phyloP scores from a whole-genome alignment of 805 yeast species.

The Candida odintsovae region DNA sequence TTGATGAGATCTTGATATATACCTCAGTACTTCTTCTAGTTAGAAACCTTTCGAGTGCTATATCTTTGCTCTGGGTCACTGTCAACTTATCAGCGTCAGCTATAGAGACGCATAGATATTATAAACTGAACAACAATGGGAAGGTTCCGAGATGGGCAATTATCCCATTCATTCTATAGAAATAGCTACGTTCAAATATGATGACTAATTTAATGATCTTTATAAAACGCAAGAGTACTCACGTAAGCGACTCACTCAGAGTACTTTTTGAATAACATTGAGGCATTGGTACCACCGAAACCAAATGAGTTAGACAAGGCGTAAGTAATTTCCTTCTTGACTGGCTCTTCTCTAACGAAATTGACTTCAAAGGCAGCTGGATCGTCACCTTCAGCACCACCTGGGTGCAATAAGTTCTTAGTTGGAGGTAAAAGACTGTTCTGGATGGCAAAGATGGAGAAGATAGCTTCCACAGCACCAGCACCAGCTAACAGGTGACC shows the following conservation, averaged over 20 bases:
- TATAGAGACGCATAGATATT: conserved; percentile 43
- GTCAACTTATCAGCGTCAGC: conserved; percentile 53
- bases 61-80: conserved; percentile 25
- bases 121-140: conserved; percentile 25
- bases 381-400: conserved; percentile 42
- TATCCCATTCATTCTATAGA: conserved; percentile 31
- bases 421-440: conserved; percentile 70
- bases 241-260: not conserved
- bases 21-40: conserved; percentile 23
- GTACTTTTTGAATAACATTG: conserved; percentile 48
- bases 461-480: conserved; percentile 87
- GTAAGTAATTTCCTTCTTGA: conserved; percentile 37
- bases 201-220: not conserved
- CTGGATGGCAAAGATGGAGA: conserved; percentile 62
- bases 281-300: conserved; percentile 93
- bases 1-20: conserved; percentile 60
- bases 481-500: conserved; percentile 97
- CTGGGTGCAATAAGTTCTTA: conserved; percentile 54
- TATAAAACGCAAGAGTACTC: not conserved
- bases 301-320: conserved; percentile 93
- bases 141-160: conserved; percentile 28
- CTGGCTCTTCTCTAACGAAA: conserved; percentile 46
- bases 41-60: conserved; percentile 14
- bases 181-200: not conserved
- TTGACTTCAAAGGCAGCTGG: conserved; percentile 41